phyloP scores from a whole-genome alignment of 2,329 filamentous ascomycete genomes.

The Scedosporium dehoogii region DNA sequence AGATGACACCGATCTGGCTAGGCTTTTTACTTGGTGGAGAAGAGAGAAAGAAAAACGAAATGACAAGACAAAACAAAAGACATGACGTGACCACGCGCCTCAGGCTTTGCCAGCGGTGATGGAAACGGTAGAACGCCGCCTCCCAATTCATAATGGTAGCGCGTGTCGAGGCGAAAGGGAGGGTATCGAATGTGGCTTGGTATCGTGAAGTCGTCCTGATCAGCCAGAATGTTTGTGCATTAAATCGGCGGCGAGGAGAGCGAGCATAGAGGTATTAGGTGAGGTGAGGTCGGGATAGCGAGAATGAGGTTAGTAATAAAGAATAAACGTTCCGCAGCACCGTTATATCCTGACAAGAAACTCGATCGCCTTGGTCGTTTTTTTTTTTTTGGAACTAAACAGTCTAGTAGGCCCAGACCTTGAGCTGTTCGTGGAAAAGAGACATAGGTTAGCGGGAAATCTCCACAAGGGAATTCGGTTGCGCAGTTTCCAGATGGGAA shows the following conservation, averaged over 20 bases:
- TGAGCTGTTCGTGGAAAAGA: conserved; percentile 47
- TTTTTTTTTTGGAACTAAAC: not conserved
- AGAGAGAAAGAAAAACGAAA: not conserved
- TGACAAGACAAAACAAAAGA: not conserved
- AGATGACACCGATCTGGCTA: conserved; percentile 1
- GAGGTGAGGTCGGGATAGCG: conserved; percentile 8
- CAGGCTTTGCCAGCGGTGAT: not conserved
- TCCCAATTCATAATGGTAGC: not conserved
- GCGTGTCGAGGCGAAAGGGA: not conserved
- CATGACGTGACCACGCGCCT: not conserved
- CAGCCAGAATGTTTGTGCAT: not conserved
- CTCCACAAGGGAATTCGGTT: conserved; percentile 22
- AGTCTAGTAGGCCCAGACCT: conserved; percentile 73
- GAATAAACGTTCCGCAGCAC: conserved; percentile 3
- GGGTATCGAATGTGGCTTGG: not conserved
- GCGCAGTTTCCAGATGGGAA: conserved; percentile 27
- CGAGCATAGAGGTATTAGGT: conserved; percentile 3
- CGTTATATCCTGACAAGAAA: conserved; percentile 6
- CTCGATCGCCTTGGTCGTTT: conserved; percentile 1
- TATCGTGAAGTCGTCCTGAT: conserved; percentile 7
- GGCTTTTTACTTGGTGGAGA: not conserved
- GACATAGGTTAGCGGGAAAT: conserved; percentile 23
- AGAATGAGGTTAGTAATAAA: conserved; percentile 9
- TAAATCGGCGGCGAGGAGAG: conserved; percentile 8
- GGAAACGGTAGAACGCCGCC: not conserved